Evolutionary conservation across 306 rosid genomes (phyloP), one percentile per base, ranked within the genome.

Genomic region (Rubus parviflorus): DNA sequence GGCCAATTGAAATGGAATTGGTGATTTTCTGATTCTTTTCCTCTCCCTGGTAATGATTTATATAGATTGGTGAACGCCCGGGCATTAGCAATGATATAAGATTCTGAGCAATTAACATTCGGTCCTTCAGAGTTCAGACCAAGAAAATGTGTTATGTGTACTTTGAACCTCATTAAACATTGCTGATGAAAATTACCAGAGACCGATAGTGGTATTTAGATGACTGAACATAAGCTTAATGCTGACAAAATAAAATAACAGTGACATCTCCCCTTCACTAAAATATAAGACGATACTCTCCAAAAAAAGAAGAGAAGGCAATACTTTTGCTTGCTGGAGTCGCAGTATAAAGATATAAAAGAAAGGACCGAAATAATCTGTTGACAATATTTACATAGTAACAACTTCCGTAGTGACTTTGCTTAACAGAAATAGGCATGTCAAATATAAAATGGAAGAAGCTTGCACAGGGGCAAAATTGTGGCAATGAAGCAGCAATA

Each of bases 301-400:
- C 0, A 25, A 0, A 0, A 25, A 25, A 25, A 0, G 1, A 25
- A 25, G 1, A 25, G 1, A 25, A 25, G 30, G 30, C 35, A 60
- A 45, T 42, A 51, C 66, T 40, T 37, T 14, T 12, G 79, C 62
- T 42, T 48, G 70, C 52, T 52, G 11, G 23, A 47, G 51, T n/a
- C 38, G 20, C 74, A 38, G 37, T 63, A 47, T 8, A 61, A 10
- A 62, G 64, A 56, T 41, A 6, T 19, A 12, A 5, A 52, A 25
- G 47, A 64, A 38, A 30, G 63, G 15, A 61, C 35, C 2, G 35
- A 19, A 45, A 4, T 0, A 25, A 42, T 52, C 65, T 76, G 30
- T 19, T 46, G 13, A 69, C 61, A 41, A 67, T 46, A 74, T 74
- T 35, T 80, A 57, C 83, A 64, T 3, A 2, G 67, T 10, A 80